Percentiles rank a stretch among this genome's conserved stretches.
These are phyloP conservation scores for Suillus brevipes DNA, from an alignment of 768 basidiomycete species.

Conservation along the genomic window DNA sequence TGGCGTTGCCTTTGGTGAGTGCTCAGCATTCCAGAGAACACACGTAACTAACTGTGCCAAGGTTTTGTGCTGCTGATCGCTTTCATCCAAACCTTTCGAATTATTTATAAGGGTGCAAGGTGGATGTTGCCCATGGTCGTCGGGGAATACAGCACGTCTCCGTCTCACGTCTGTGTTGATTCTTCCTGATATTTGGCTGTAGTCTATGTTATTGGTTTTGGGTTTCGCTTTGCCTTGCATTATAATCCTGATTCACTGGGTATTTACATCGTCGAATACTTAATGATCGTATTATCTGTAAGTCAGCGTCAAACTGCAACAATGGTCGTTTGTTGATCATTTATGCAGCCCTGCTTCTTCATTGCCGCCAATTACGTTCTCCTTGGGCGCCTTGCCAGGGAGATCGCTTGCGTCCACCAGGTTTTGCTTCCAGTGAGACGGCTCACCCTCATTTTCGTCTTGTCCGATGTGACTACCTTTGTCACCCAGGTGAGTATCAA, in stretches of 20 bases:
- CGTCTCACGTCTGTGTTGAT: not conserved
- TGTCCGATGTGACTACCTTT: slow-evolving; percentile 66
- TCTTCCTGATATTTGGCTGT: not conserved
- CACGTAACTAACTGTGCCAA: slow-evolving; percentile 11
- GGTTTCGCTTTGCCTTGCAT: slow-evolving; percentile 56
- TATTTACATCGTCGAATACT: slow-evolving; percentile 56
- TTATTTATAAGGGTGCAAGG: slow-evolving; percentile 46
- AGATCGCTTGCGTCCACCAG: slow-evolving; percentile 47
- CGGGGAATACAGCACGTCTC: slow-evolving; percentile 53
- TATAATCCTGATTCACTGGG: slow-evolving; percentile 50
- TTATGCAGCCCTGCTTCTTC: slow-evolving; percentile 66
- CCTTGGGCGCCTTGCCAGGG: slow-evolving; percentile 57
- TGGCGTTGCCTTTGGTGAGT: slow-evolving; percentile 48
- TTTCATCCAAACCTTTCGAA: slow-evolving; percentile 44
- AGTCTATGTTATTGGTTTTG: slow-evolving; percentile 62
- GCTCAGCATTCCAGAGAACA: not conserved
- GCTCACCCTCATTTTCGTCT: slow-evolving; percentile 60
- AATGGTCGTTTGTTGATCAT: not conserved
- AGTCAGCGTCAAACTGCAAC: slow-evolving; percentile 1
- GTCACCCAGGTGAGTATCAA: slow-evolving; percentile 50
- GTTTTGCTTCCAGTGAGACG: slow-evolving; percentile 48
- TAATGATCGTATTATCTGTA: slow-evolving; percentile 60
- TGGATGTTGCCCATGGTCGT: slow-evolving; percentile 65
- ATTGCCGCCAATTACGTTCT: slow-evolving; percentile 69
- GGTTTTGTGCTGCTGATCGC: slow-evolving; percentile 42